These are phyloP conservation scores for Salpingoeca rosetta DNA, from an alignment of 78 protist genomes.

Conservation along the genomic window DNA sequence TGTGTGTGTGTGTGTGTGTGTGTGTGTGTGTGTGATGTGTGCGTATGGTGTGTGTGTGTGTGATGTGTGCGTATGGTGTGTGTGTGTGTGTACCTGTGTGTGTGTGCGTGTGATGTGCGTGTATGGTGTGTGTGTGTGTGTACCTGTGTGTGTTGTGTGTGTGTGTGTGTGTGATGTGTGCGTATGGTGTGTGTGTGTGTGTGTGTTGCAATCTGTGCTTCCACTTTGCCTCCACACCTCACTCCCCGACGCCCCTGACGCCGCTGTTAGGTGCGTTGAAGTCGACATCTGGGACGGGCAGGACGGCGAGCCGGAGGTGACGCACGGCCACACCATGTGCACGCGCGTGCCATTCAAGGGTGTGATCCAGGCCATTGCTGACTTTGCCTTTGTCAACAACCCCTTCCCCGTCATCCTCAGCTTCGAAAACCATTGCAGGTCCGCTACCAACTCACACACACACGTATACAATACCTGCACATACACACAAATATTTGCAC, in stretches of 20 bases:
- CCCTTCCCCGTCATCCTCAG: conserved; percentile 73
- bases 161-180: not conserved
- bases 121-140: not conserved
- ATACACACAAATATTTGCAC: too few species aligned
- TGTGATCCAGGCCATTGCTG: conserved; percentile 42
- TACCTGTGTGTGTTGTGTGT: not conserved
- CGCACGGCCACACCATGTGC: conserved; percentile 79
- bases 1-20: not conserved
- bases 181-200: not conserved
- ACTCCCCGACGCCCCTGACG: too few species aligned
- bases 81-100: not conserved
- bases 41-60: not conserved
- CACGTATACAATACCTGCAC: too few species aligned
- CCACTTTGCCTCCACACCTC: too few species aligned
- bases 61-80: not conserved
- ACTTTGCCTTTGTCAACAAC: conserved; percentile 44
- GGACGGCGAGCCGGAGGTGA: conserved; percentile 70
- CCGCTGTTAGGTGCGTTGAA: conserved; percentile 67
- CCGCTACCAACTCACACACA: not conserved
- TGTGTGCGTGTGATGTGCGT: not conserved
- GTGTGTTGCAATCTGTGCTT: not conserved
- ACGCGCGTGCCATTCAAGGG: conserved; percentile 33
- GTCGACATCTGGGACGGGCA: conserved; percentile 79
- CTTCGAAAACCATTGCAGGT: conserved; percentile 51
- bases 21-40: not conserved